Percentiles rank a stretch among this genome's conserved stretches.
These are phyloP conservation scores for Lentinus polychrous DNA, from an alignment of 1,284 basidiomycete genomes.

Conservation along the genomic window DNA sequence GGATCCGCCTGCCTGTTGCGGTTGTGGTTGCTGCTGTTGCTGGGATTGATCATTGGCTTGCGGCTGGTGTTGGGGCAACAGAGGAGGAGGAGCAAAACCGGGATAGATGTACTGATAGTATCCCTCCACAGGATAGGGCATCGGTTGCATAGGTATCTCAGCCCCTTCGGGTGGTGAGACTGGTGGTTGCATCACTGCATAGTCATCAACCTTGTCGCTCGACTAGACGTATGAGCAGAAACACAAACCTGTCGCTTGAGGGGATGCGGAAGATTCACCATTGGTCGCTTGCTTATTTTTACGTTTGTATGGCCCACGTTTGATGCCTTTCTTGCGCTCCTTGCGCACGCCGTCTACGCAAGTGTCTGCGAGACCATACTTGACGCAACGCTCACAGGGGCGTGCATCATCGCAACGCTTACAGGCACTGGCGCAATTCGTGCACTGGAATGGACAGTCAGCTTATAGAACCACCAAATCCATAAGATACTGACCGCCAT, in stretches of 20 bases:
- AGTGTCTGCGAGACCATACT: slow-evolving; percentile 65
- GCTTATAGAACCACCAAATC: neutral
- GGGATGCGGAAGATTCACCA: slow-evolving; percentile 12
- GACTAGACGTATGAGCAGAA: slow-evolving; percentile 5
- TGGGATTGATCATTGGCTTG: slow-evolving; percentile 14
- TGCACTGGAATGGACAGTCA: slow-evolving; percentile 44
- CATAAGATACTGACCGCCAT: slow-evolving; percentile 61
- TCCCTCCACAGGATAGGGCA: slow-evolving; percentile 34
- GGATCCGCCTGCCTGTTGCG: slow-evolving; percentile 9
- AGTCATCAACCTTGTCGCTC: slow-evolving; percentile 24
- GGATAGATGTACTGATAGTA: slow-evolving; percentile 50
- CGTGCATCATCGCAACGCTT: slow-evolving; percentile 79
- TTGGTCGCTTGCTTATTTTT: slow-evolving; percentile 43
- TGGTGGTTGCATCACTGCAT: slow-evolving; percentile 20
- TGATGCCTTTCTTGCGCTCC: slow-evolving; percentile 80
- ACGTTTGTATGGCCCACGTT: slow-evolving; percentile 81
- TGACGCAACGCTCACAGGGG: slow-evolving; percentile 76
- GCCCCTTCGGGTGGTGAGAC: slow-evolving; percentile 16
- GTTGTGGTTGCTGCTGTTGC: neutral
- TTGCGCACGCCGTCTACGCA: slow-evolving; percentile 76
- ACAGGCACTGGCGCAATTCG: slow-evolving; percentile 80
- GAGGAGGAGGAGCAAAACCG: slow-evolving; percentile 25
- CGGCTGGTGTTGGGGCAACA: slow-evolving; percentile 35
- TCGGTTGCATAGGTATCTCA: slow-evolving; percentile 27
- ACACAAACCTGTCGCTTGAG: slow-evolving; percentile 6